Base-by-base conservation (phyloP, 1,139 yeast species). In the Yamadazyma triangularis region DNA sequence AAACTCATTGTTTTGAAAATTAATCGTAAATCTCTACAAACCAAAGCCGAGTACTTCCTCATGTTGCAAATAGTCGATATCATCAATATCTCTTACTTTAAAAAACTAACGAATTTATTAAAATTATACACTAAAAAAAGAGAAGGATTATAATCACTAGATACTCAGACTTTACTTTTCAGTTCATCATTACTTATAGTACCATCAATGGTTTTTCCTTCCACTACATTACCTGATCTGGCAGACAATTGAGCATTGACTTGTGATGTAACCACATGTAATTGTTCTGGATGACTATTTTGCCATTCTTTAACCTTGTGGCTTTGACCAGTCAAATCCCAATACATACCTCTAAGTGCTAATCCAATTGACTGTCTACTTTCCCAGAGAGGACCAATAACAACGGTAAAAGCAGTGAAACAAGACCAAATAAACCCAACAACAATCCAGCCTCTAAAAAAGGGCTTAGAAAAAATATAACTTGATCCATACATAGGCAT, bases 401-500 rank as follows among this genome's bases (percentile, higher is more conserved):
- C 66, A 19, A 80, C 86, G 41, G 73, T 60, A 42, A 70, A 62
- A 1, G 73, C 70, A 24, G 78, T 67, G 45, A 70, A 64, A 58
- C 77, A 77, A 28, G 80, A 63, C 91, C 91, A 81, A 39, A 81
- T 75, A 33, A 82, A 75, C 41, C 81, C 75, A 25, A 85, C 89
- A 31, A 69, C 73, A 33, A 85, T 70, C 94, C 94, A 85, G 32
- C 93, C 94, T 7, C 88, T 81, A 56, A 85, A 85, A 58, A 84
- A 84, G 33, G 53, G 56, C 55, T 72, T 77, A 32, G 85, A 75
- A 56, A 85, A 85, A 30, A 85, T 64, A 51, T 85, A 85, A 1
- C 71, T 65, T 2, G 79, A 52, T 24, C 94, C 95, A 51, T 80
- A 85, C 88, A 85, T 79, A 36, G 94, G 93, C 84, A 85, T 80